Base-by-base conservation (phyloP, 345 rosid genomes). In the Pelargonium nanum region DNA sequence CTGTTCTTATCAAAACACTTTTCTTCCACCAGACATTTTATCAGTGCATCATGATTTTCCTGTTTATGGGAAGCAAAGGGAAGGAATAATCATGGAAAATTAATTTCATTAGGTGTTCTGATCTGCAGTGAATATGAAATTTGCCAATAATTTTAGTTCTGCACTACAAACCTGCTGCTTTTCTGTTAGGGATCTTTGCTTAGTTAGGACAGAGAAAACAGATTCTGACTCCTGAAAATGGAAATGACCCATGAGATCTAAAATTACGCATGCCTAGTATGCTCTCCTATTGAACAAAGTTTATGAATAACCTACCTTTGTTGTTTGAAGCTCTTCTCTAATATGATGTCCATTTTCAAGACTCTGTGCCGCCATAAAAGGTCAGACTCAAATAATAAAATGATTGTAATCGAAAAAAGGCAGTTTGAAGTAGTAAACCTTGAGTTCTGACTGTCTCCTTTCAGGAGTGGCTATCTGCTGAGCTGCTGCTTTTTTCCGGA, bases 11-110 rank as follows among this genome's bases (percentile, higher is more conserved):
- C 75, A 58, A 75, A 84, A 57, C 71, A 72, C 63, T 73, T 76
- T 24, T 79, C 81, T 55, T 81, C 81, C 0, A 55, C 58, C 59
- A 81, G 70, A 77, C 80, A 80, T 62, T 73, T 76, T 53, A 84
- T 73, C 53, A 84, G 75, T 32, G 72, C 57, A 53, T 81, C 89
- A 62, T 81, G 80, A 56, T 74, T 81, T 76, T 79, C 89, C 86
- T 81, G 80, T 77, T 22, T 51, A 61, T 51, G 59, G 25, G 61
- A 32, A 51, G 23, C 55, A 61, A 57, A 16, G 13, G 45, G 6
- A 2, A 65, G 26, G 55, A 40, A 48, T 28, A 44, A 60, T 30
- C 55, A 69, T 19, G 59, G 40, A 9, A 30, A 68, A 26, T 24
- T 22, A 22, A 5, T 56, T 10, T 5, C n/a, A 4, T 28, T 45